These are phyloP conservation scores for Fusarium sp. DNA, from an alignment of 2,329 filamentous ascomycete genomes.

Conservation along the genomic window DNA sequence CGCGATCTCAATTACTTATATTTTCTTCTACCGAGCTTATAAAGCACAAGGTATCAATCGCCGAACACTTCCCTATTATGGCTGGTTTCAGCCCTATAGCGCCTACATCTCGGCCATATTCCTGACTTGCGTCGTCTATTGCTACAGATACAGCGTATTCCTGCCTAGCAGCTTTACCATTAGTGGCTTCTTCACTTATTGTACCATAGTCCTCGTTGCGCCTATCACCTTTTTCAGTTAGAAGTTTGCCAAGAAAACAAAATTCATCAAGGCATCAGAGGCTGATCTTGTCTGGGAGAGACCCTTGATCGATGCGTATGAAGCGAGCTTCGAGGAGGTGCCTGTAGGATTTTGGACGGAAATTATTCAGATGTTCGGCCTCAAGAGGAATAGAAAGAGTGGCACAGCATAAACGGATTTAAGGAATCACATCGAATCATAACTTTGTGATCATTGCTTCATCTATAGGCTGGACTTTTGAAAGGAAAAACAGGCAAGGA, in stretches of 20 bases:
- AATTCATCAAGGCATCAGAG: background rate
- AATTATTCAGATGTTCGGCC: background rate
- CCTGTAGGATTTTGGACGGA: background rate
- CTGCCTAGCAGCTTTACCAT: background rate
- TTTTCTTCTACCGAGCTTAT: too few relatives aligned
- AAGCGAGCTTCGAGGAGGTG: background rate
- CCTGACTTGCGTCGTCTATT: background rate
- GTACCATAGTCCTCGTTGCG: slow-evolving; percentile 1
- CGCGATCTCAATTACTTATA: too few relatives aligned
- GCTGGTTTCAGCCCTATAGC: slow-evolving; percentile 1
- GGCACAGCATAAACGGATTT: background rate
- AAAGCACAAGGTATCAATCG: too few relatives aligned
- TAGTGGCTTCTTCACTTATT: slow-evolving; percentile 7
- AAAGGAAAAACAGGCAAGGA: slow-evolving; percentile 2
- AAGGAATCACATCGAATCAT: background rate
- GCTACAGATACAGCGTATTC: background rate
- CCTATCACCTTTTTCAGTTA: background rate
- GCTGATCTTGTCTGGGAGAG: slow-evolving; percentile 6
- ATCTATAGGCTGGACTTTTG: slow-evolving; percentile 28
- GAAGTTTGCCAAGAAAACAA: slow-evolving; percentile 10
- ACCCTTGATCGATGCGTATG: slow-evolving; percentile 4
- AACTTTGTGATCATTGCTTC: slow-evolving; percentile 26
- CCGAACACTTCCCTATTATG: background rate
- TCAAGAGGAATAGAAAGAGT: background rate
- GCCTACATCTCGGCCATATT: background rate